These are phyloP conservation scores for Monosporascus ibericus DNA, from an alignment of 2,329 filamentous ascomycete genomes.

Conservation along the genomic window DNA sequence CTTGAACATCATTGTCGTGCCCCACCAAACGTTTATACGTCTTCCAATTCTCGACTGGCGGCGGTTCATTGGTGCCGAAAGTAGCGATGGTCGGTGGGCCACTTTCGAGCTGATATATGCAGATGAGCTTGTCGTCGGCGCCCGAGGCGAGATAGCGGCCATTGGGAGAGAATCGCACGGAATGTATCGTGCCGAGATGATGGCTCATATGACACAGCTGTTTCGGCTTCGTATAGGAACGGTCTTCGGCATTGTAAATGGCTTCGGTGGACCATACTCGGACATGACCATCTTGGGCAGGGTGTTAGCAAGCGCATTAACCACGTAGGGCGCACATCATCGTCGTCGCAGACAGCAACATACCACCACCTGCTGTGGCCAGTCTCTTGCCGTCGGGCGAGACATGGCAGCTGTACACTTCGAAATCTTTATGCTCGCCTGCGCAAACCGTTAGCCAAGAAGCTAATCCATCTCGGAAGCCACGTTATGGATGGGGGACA, in stretches of 20 bases:
- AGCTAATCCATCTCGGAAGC: conserved; percentile 6
- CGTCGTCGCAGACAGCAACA: conserved; percentile 22
- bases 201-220: conserved; percentile 98
- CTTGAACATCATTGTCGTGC: conserved; percentile 97
- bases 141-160: conserved; percentile 93
- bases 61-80: conserved; percentile 78
- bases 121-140: conserved; percentile 98
- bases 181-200: conserved; percentile 94
- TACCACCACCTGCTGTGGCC: conserved; percentile 89
- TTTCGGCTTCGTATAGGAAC: conserved; percentile 68
- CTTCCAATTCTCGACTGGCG: conserved; percentile 96
- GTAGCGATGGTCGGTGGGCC: conserved; percentile 70
- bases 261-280: conserved; percentile 97
- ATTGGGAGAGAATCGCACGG: conserved; percentile 93
- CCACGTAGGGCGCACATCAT: conserved; percentile 5
- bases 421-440: conserved; percentile 97
- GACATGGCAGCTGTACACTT: conserved; percentile 97
- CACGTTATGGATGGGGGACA: neutral
- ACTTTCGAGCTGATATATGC: conserved; percentile 86
- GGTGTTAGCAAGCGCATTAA: conserved; percentile 2
- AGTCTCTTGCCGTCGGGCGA: conserved; percentile 89
- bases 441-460: conserved; percentile 12
- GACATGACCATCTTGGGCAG: conserved; percentile 74
- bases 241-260: conserved; percentile 73
- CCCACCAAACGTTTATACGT: conserved; percentile 89